A percentile compares a stretch with the other conserved stretches of the same genome.
Conservation (phyloP, 306 rosid species). For the Clitoria ternatea region DNA sequence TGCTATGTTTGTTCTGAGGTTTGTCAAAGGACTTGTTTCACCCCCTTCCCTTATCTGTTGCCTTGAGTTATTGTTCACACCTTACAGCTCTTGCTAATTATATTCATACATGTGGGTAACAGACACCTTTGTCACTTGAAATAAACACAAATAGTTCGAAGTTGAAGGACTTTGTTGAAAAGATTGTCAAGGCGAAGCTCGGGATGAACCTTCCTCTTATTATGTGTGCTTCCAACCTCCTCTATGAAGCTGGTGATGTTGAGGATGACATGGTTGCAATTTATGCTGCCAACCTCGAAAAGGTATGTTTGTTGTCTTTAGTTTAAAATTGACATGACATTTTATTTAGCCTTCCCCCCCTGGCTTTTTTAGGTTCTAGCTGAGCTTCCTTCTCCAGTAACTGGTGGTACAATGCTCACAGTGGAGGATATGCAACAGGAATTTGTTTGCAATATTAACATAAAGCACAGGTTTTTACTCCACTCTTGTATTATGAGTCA, state of each 20-base stretch:
- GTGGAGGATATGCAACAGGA: slow-evolving; percentile 92
- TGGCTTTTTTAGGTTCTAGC: slow-evolving; percentile 57
- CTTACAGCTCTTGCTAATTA: slow-evolving; percentile 7
- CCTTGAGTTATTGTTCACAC: not conserved
- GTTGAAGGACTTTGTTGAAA: slow-evolving; percentile 82
- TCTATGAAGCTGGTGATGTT: slow-evolving; percentile 95
- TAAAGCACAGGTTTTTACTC: slow-evolving; percentile 79
- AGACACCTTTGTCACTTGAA: slow-evolving; percentile 87
- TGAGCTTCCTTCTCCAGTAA: slow-evolving; percentile 81
- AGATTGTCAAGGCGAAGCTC: slow-evolving; percentile 80
- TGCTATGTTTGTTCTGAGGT: slow-evolving; percentile 99
- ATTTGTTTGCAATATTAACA: slow-evolving; percentile 70
- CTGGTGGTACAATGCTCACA: slow-evolving; percentile 70
- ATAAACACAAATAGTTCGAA: slow-evolving; percentile 72
- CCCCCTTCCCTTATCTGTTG: not conserved
- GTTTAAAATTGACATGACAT: not conserved
- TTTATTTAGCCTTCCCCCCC: slow-evolving; percentile 13
- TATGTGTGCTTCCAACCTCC: slow-evolving; percentile 72
- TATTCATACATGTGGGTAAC: slow-evolving; percentile 26
- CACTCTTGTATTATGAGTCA: not conserved
- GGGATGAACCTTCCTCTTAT: slow-evolving; percentile 87
- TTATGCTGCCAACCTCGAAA: slow-evolving; percentile 81
- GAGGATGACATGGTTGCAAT: slow-evolving; percentile 70
- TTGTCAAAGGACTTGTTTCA: no score
- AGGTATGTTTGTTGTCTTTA: slow-evolving; percentile 45